Evolutionary conservation across 2,329 filamentous ascomycete genomes (phyloP), one percentile per base, ranked within the genome.

Genomic region (Pseudogymnoascus sp.): DNA sequence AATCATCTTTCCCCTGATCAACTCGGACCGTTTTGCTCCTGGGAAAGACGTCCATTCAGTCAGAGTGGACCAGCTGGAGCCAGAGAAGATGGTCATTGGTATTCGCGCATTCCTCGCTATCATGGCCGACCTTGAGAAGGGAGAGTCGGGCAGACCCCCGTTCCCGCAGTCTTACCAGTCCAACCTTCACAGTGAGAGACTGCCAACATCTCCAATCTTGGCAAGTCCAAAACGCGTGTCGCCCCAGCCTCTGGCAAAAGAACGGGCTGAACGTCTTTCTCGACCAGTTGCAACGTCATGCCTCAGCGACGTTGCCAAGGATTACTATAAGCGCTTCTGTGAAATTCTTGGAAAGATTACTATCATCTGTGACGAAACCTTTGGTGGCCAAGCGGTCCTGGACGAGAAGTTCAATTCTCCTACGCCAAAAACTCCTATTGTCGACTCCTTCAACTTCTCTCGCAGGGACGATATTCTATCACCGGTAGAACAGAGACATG

Each of bases 311-410:
- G 85, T 86, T 21, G 87, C 91, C 0, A 88, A 88, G 70, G 90
- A 95, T 46, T 95, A 91, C 72, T 97, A 97, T 74, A 81, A 88
- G 62, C 88, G 89, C 61, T 99, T 99, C 70, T 97, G 93, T 72
- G 91, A 96, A 73, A 93, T 99, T 23, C 79, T 99, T 7, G 95
- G 93, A 26, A 96, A 96, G 73, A 96, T 99, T 63, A 96, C 93
- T 1, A 89, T 97, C 50, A 88, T 97, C 35, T 99, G 95, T 75
- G 95, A 99, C 74, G 95, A 96, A 70, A 90, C 93, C 0, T 99
- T 99, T 77, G 96, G 95, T 61, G 95, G 95, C 0, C 95, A 99
- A 77, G 95, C 93, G 33, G 91, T 91, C 0, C 77, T 97, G 59
- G 95, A 99, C 71, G 96, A 99, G 75, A 97, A 97, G 72, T 96